Base-by-base conservation (phyloP, 345 rosid species). In the Brassica carinata region DNA sequence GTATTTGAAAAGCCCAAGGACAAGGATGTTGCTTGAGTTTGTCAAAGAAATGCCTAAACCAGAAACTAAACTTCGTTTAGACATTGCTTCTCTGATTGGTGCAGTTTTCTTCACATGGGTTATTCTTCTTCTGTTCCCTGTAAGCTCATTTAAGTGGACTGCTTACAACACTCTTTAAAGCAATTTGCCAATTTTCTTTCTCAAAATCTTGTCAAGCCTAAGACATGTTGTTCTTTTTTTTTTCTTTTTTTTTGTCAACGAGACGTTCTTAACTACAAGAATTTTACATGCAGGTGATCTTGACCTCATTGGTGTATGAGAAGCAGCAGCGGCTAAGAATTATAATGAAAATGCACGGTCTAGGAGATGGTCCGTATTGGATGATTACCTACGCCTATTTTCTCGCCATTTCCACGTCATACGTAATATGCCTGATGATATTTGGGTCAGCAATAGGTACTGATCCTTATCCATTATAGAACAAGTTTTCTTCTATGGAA, bases 271-370 rank as follows among this genome's bases (percentile, higher is more conserved):
- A 58, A 18, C 11, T 6, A n/a, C 6, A n/a, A 36, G 38, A 5
- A 3, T 4, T 76, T 62, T 43, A 19, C 19, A 55, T 84, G 74
- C 71, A 94, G 98, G 97, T 91, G 82, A 83, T 87, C 11, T 76
- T 95, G 85, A 79, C 84, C 38, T 79, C 94, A 15, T 76, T 95
- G 79, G 96, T 95, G 30, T 93, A 93, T 55, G 98, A 95, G 85
- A 95, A 91, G 64, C 88, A 91, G 71, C 92, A 91, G 38, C 92
- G 85, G 59, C 84, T 92, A 75, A 85, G 97, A 81, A 86, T 93
- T 43, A 93, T 95, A 90, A 95, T 95, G 99, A 91, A 93, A 86
- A 95, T 95, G 99, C 99, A 95, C 2, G 97, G 98, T 38, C 96
- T 95, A 71, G 93, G 98, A 40, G 98, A 95, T 74, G 98, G 92